A percentile compares a stretch with the other conserved stretches of the same genome.
phyloP scores from a whole-genome alignment of 2,329 filamentous ascomycete species.

The Salinomyces thailandicus region DNA sequence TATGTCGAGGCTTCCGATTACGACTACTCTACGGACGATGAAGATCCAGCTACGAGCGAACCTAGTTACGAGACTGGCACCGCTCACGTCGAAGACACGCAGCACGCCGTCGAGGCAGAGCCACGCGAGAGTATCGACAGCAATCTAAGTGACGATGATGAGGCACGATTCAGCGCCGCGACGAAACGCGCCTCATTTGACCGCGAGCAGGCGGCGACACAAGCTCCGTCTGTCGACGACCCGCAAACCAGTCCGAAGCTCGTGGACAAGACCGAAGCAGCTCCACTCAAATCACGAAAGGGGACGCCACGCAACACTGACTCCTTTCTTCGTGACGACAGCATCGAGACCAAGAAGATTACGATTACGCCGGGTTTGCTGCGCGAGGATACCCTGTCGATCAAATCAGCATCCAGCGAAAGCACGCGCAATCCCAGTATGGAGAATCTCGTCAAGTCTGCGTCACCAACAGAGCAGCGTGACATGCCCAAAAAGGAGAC shows the following conservation, averaged over 20 bases:
- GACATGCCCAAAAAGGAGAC: slow-evolving; percentile 58
- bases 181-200: slow-evolving; percentile 23
- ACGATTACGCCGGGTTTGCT: slow-evolving; percentile 87
- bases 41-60: slow-evolving; percentile 22
- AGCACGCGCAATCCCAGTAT: slow-evolving; percentile 53
- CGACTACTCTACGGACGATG: slow-evolving; percentile 73
- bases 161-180: slow-evolving; percentile 14
- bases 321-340: slow-evolving; percentile 96
- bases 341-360: slow-evolving; percentile 91
- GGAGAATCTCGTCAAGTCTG: slow-evolving; percentile 63
- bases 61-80: slow-evolving; percentile 11
- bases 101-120: slow-evolving; percentile 11
- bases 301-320: slow-evolving; percentile 84
- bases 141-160: slow-evolving; percentile 16
- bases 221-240: slow-evolving; percentile 16
- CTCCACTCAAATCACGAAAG: slow-evolving; percentile 57
- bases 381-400: slow-evolving; percentile 56
- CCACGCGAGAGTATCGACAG: slow-evolving; percentile 11
- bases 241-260: slow-evolving; percentile 23
- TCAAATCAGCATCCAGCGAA: slow-evolving; percentile 27
- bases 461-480: slow-evolving; percentile 46
- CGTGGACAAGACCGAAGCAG: slow-evolving; percentile 27
- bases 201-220: slow-evolving; percentile 21
- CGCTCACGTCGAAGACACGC: slow-evolving; percentile 12
- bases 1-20: slow-evolving; percentile 82